Evolutionary conservation across 2,329 filamentous ascomycete genomes (phyloP).

Genomic region (Gnomoniopsis smithogilvyi): DNA sequence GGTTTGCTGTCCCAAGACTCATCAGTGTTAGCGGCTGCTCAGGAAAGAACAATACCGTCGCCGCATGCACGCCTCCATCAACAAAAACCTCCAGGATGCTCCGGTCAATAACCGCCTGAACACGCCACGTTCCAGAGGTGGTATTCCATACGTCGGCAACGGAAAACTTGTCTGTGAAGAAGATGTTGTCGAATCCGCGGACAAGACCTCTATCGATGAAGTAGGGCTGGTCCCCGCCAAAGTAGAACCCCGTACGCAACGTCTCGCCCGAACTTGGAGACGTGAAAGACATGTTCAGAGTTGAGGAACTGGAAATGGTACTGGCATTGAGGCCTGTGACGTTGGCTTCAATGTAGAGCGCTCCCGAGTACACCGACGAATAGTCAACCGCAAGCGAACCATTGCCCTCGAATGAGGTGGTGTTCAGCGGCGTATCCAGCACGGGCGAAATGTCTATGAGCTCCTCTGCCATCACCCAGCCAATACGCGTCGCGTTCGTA

Average conservation of each 20-base stretch:
- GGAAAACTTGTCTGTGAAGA: constrained; percentile 53
- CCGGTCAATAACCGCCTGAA: constrained; percentile 51
- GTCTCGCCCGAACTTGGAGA: constrained; percentile 47
- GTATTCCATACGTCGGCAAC: constrained; percentile 25
- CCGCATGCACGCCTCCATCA: constrained; percentile 46
- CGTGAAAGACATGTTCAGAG: constrained; percentile 27
- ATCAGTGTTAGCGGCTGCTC: constrained; percentile 36
- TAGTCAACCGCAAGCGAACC: constrained; percentile 48
- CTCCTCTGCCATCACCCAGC: constrained; percentile 47
- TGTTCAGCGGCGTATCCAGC: constrained; percentile 40
- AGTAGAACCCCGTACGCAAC: constrained; percentile 45
- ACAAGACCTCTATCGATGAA: constrained; percentile 49
- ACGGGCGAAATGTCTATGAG: constrained; percentile 48
- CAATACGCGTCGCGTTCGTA: constrained; percentile 45
- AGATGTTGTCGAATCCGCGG: constrained; percentile 35
- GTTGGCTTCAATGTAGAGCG: constrained; percentile 53
- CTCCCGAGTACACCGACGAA: constrained; percentile 43
- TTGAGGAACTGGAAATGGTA: constrained; percentile 23
- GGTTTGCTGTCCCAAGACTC: constrained; percentile 29
- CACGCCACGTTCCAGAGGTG: constrained; percentile 17
- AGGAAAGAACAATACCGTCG: constrained; percentile 50
- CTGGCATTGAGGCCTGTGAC: constrained; percentile 37
- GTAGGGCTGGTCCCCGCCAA: constrained; percentile 46
- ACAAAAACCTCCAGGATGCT: constrained; percentile 54
- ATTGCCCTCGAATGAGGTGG: constrained; percentile 43